A percentile compares a stretch with the other conserved stretches of the same genome.
Conservation (phyloP, 2,329 filamentous ascomycete genomes). For the Stagonosporopsis vannaccii region DNA sequence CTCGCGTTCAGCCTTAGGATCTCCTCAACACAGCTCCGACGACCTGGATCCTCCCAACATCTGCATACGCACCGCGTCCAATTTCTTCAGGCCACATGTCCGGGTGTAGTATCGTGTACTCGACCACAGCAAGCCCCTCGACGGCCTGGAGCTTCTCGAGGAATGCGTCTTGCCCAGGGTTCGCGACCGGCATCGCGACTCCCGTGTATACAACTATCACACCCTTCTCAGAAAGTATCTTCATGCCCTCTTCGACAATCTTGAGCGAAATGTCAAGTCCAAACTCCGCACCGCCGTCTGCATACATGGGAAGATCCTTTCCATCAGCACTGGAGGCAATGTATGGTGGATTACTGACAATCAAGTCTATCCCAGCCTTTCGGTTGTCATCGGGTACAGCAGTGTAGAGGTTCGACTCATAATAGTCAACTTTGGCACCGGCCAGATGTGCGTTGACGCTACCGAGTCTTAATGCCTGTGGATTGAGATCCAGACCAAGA, state of each 20-base stretch:
- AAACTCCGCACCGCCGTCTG: constrained; percentile 34
- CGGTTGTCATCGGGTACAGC: constrained; percentile 18
- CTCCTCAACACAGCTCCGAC: constrained; percentile 30
- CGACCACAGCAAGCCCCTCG: constrained; percentile 19
- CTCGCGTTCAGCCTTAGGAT: constrained; percentile 1
- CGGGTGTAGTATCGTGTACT: constrained; percentile 33
- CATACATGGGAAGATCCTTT: constrained; percentile 33
- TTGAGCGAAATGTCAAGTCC: constrained; percentile 30
- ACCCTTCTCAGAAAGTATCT: constrained; percentile 23
- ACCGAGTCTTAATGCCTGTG: constrained; percentile 26
- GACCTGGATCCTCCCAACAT: constrained; percentile 35
- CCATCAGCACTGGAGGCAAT: constrained; percentile 32
- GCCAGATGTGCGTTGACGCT: constrained; percentile 28
- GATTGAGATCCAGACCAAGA: constrained; percentile 32
- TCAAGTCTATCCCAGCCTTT: constrained; percentile 25
- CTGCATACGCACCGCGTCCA: constrained; percentile 30
- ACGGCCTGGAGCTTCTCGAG: constrained; percentile 25
- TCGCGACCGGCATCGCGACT: constrained; percentile 27
- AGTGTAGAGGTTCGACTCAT: constrained; percentile 32
- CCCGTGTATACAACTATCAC: constrained; percentile 34
- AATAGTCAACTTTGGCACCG: constrained; percentile 20
- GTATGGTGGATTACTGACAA: constrained; percentile 37
- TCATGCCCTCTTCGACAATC: constrained; percentile 31
- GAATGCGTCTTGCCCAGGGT: constrained; percentile 29
- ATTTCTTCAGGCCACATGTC: constrained; percentile 40